Conservation (phyloP, 495 filamentous ascomycete species). For the Coniosporium apollinis region DNA sequence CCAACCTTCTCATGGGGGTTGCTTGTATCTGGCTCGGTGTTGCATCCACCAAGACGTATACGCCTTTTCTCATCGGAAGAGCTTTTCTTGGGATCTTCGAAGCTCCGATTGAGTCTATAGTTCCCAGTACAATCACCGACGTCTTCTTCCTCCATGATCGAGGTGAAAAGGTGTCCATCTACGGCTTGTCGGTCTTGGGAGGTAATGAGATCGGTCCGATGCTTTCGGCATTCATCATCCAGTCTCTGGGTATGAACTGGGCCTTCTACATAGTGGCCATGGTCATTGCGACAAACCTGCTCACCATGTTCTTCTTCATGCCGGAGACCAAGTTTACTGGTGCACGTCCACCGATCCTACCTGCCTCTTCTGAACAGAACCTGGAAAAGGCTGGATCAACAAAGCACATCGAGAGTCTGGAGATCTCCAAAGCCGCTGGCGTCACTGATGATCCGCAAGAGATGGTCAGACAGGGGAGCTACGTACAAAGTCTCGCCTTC, state of each 20-base stretch:
- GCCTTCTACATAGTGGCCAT: background rate
- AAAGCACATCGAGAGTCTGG: background rate
- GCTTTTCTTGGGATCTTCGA: background rate
- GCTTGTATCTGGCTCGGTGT: too few species aligned
- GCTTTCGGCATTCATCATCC: background rate
- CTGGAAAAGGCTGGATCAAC: background rate
- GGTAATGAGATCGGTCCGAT: background rate
- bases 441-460: background rate
- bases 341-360: background rate
- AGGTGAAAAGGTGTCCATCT: background rate
- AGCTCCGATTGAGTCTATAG: background rate
- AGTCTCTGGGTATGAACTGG: background rate
- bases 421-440: background rate
- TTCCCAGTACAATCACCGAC: background rate
- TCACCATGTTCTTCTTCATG: background rate
- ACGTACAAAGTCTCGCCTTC: background rate
- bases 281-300: background rate
- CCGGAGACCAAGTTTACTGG: background rate
- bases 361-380: background rate
- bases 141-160: background rate
- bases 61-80: too few species aligned
- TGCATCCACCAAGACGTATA: too few species aligned
- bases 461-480: background rate
- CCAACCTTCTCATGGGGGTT: too few species aligned
- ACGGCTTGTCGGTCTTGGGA: background rate